phyloP scores from a whole-genome alignment of 2,329 filamentous ascomycete species.

The Aureobasidium sp. region DNA sequence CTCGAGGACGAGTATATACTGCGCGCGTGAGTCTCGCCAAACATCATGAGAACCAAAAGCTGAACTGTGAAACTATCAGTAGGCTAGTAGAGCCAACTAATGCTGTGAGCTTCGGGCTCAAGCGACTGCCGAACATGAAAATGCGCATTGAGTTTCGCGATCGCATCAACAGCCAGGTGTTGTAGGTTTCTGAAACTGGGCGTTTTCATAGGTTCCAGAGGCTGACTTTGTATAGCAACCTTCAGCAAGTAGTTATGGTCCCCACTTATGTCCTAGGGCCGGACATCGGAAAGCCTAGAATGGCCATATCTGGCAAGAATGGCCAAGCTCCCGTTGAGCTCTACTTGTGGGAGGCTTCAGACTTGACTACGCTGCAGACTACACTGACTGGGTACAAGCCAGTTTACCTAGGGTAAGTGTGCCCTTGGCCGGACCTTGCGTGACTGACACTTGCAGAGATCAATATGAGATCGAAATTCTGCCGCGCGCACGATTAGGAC shows the following conservation, averaged over 20 bases:
- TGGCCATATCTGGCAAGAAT: neutral
- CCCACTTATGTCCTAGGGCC: neutral
- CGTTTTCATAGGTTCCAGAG: too few relatives aligned
- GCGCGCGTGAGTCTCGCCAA: neutral
- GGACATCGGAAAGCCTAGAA: neutral
- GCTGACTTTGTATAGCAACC: neutral
- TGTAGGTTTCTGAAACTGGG: too few relatives aligned
- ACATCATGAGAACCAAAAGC: neutral
- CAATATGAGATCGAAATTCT: too few relatives aligned
- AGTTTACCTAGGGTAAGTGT: neutral
- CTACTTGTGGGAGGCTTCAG: neutral
- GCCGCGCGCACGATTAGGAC: too few relatives aligned
- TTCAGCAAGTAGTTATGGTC: neutral
- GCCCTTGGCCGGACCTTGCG: neutral
- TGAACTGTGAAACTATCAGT: neutral
- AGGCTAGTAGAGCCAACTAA: neutral
- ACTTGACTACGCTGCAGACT: neutral
- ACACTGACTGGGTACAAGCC: neutral
- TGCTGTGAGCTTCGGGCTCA: neutral
- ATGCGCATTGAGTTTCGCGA: neutral
- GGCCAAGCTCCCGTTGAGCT: neutral
- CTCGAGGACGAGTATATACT: neutral
- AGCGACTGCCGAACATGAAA: neutral
- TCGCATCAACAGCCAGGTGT: neutral
- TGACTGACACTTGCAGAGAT: neutral